A percentile compares a stretch with the other conserved stretches of the same genome.
These are phyloP conservation scores for Acanthamoeba culbertsoni DNA, from an alignment of 208 protist genomes.

Conservation along the genomic window DNA sequence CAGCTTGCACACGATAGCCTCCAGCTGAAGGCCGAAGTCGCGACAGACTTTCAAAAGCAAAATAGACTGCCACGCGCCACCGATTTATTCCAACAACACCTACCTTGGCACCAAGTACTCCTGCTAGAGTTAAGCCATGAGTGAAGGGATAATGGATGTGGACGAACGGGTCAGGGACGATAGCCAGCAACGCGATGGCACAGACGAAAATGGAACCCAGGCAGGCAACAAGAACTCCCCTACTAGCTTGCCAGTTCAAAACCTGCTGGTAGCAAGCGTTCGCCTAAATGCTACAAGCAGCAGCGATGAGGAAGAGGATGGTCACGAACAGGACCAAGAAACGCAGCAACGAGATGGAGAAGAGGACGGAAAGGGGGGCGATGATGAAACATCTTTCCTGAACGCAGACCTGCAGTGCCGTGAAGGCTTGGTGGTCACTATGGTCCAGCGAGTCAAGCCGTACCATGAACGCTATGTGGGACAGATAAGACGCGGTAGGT, in stretches of 20 bases:
- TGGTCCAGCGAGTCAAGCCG: conserved; percentile 30
- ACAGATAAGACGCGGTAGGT: not conserved
- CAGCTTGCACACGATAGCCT: too few species aligned
- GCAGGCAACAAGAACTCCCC: too few species aligned
- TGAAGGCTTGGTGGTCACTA: not conserved
- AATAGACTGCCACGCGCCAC: too few species aligned
- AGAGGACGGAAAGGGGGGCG: not conserved
- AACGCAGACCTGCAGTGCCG: not conserved
- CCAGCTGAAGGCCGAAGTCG: too few species aligned
- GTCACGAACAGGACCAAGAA: not conserved
- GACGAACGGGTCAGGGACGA: too few species aligned
- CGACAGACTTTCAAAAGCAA: too few species aligned
- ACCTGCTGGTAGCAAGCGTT: not conserved
- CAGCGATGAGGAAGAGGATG: conserved; percentile 22
- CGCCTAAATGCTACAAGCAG: not conserved
- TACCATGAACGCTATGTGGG: conserved; percentile 25
- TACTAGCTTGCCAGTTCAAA: not conserved
- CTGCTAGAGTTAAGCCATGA: too few species aligned
- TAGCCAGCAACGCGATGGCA: too few species aligned
- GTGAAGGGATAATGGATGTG: too few species aligned
- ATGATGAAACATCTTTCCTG: not conserved
- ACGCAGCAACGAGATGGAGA: not conserved
- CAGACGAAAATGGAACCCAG: too few species aligned
- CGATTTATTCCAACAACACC: too few species aligned
- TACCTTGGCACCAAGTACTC: too few species aligned